Base-by-base conservation (phyloP, 2,329 filamentous ascomycete genomes). In the Pseudogymnoascus pannorum region DNA sequence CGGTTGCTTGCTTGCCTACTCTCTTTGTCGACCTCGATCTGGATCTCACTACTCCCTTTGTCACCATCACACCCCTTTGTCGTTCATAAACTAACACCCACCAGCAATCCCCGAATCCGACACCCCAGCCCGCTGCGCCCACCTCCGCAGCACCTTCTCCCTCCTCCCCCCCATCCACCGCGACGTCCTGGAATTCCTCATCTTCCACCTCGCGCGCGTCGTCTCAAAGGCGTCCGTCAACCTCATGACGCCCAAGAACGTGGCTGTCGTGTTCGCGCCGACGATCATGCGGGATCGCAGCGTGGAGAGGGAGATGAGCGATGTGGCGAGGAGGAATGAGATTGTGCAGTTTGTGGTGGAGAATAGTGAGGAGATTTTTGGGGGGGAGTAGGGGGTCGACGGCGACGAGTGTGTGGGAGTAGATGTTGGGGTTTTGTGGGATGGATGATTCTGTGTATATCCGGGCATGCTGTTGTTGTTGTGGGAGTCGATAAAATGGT, bases 201-300 rank as follows among this genome's bases (percentile, higher is more conserved):
- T 97, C 72, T 94, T 95, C 79, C 94, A 99, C 78, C 81, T 99
- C 68, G 88, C 87, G 67, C 85, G 92, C 63, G 93, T 99, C 38
- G 89, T 95, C 62, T 81, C 86, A 68, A 85, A 89, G 66, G 89
- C 96, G 72, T 83, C 82, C 38, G 89, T 95, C 72, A 97, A 97
- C 71, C 75, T 97, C 73, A 99, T 99, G 94, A 96, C 91, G 22
- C 90, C 93, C 61, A 90, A 95, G 76, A 99, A 99, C 72, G 78
- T 97, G 64, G 92, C 94, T 3, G 94, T 99, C 42, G 94, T 99
- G 36, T 99, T 99, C 72, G 94, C 94, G 7, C 94, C 94, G 6
- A 99, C 94, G 1, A 95, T 99, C 68, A 96, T 99, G 91, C 85
- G 93, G 68, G 92, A 95, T 61, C 82, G 87, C 71, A 93, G 88